Evolutionary conservation across 2,329 filamentous ascomycete genomes (phyloP).

Genomic region (Diplodia sapinea): DNA sequence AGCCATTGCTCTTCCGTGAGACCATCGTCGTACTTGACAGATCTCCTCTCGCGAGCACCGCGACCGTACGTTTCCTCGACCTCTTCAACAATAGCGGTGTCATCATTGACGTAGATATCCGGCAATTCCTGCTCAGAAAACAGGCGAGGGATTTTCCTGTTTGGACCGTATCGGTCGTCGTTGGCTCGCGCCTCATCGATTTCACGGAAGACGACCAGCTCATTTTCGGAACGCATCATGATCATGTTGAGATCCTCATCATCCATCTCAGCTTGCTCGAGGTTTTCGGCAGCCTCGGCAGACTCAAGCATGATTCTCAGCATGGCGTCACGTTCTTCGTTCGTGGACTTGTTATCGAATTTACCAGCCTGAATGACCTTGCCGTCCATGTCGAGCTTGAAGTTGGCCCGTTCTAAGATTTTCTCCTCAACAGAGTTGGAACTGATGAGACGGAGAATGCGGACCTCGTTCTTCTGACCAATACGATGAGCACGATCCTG

Average conservation of each 20-base stretch:
- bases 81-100: conserved; percentile 79
- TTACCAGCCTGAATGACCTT: conserved; percentile 99
- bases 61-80: conserved; percentile 77
- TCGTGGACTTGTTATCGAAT: conserved; percentile 99
- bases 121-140: conserved; percentile 88
- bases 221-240: conserved; percentile 84
- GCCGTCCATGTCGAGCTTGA: conserved; percentile 98
- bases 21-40: conserved; percentile 95
- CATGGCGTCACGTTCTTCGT: conserved; percentile 97
- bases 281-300: conserved; percentile 68
- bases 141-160: conserved; percentile 74
- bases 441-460: conserved; percentile 92
- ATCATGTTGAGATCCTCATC: conserved; percentile 97
- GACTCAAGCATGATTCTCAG: conserved; percentile 90
- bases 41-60: conserved; percentile 91
- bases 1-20: conserved; percentile 99
- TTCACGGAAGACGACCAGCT: conserved; percentile 77
- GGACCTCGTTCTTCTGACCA: conserved; percentile 98
- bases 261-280: conserved; percentile 97
- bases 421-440: conserved; percentile 98
- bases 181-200: conserved; percentile 77
- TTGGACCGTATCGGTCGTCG: conserved; percentile 73
- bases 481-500: conserved; percentile 99
- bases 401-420: conserved; percentile 94
- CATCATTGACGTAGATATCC: conserved; percentile 90